phyloP scores from a whole-genome alignment of 2,329 filamentous ascomycete species.

The Stagonosporopsis cucurbitacearum region DNA sequence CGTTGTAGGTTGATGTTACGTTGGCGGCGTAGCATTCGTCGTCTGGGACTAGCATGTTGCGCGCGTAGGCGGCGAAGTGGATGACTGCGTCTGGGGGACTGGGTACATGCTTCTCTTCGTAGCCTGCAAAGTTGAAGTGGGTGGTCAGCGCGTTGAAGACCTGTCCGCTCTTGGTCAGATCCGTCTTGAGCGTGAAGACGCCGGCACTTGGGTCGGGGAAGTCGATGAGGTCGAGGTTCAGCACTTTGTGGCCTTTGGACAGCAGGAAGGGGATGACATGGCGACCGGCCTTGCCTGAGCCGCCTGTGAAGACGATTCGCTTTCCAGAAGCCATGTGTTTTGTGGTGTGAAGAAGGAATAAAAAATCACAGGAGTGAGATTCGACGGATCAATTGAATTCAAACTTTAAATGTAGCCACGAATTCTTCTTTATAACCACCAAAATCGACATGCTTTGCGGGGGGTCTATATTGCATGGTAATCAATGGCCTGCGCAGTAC shows the following conservation, averaged over 20 bases:
- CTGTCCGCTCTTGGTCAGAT: slow-evolving; percentile 63
- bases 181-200: slow-evolving; percentile 62
- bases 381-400: slow-evolving; percentile 4
- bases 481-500: slow-evolving; percentile 14
- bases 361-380: neutral
- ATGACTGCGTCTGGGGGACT: slow-evolving; percentile 65
- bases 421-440: slow-evolving; percentile 7
- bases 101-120: slow-evolving; percentile 53
- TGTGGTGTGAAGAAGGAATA: neutral
- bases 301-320: slow-evolving; percentile 55
- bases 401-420: neutral
- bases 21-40: slow-evolving; percentile 66
- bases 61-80: slow-evolving; percentile 65
- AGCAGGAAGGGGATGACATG: slow-evolving; percentile 62
- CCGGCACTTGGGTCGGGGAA: slow-evolving; percentile 51
- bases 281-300: slow-evolving; percentile 60
- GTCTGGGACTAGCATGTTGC: slow-evolving; percentile 68
- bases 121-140: slow-evolving; percentile 62
- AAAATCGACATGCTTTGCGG: slow-evolving; percentile 2
- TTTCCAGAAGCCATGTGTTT: slow-evolving; percentile 44
- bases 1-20: slow-evolving; percentile 64
- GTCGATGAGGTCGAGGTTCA: slow-evolving; percentile 62
- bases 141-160: slow-evolving; percentile 62
- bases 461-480: slow-evolving; percentile 7
- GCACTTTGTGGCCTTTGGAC: slow-evolving; percentile 57